Evolutionary conservation across 1,139 yeast genomes (phyloP).

Genomic region (Yamadazyma siamensis): DNA sequence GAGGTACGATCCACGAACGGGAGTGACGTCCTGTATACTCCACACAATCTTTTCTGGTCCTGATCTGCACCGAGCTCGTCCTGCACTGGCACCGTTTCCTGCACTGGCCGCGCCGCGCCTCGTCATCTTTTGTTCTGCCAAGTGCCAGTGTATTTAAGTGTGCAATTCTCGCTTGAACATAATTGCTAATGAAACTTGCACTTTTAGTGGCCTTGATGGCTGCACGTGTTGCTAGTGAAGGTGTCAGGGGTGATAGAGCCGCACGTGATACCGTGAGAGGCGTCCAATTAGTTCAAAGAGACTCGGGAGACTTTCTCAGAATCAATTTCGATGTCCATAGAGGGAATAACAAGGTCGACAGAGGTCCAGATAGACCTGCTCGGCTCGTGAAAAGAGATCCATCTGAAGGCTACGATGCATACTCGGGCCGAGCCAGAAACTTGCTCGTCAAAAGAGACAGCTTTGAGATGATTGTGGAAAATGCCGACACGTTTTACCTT

Average conservation of each 20-base stretch:
- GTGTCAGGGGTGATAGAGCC: not conserved
- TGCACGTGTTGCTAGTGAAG: not conserved
- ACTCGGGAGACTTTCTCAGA: slow-evolving; percentile 14
- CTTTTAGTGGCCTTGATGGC: not conserved
- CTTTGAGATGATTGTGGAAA: slow-evolving; percentile 36
- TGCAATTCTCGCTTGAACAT: too few relatives aligned
- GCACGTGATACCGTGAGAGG: not conserved
- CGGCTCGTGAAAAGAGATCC: slow-evolving; percentile 26
- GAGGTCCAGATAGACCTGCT: slow-evolving; percentile 14
- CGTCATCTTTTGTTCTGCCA: too few relatives aligned
- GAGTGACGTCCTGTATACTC: too few relatives aligned
- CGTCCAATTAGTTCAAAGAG: too few relatives aligned
- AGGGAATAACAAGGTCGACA: slow-evolving; percentile 19
- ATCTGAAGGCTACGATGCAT: slow-evolving; percentile 11
- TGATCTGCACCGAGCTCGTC: too few relatives aligned
- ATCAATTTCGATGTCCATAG: slow-evolving; percentile 26
- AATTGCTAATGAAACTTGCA: too few relatives aligned
- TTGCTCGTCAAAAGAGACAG: slow-evolving; percentile 3
- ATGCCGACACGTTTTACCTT: slow-evolving; percentile 48
- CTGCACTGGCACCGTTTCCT: too few relatives aligned
- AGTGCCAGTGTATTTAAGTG: too few relatives aligned
- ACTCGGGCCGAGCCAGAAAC: not conserved
- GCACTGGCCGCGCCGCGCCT: too few relatives aligned
- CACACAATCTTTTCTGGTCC: too few relatives aligned
- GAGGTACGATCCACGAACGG: too few relatives aligned